A percentile compares a stretch with the other conserved stretches of the same genome.
Evolutionary conservation across 225 moss, liverwort and hornwort species (phyloP).

Genomic region (Anthoceros angustus): DNA sequence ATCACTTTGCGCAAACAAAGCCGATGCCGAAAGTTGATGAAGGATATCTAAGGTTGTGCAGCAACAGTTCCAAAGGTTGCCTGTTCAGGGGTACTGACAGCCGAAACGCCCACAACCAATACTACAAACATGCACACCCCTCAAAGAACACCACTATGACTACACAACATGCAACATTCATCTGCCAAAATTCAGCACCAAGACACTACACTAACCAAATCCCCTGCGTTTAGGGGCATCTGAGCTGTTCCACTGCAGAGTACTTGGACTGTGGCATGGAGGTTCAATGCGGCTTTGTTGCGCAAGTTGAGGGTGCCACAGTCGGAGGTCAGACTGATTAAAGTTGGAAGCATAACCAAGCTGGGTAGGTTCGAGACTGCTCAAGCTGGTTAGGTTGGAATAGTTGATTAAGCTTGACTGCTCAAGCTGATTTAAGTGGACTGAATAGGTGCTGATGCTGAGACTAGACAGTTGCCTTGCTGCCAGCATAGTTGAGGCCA

Average conservation of each 20-base stretch:
- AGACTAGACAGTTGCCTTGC: slow-evolving; percentile 50
- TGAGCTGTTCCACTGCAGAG: background rate
- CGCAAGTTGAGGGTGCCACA: slow-evolving; percentile 46
- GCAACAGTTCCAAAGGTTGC: slow-evolving; percentile 36
- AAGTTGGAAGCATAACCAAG: slow-evolving; percentile 37
- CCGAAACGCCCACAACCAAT: slow-evolving; percentile 8
- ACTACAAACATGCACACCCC: background rate
- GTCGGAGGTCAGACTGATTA: slow-evolving; percentile 29
- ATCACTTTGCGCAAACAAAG: slow-evolving; percentile 18
- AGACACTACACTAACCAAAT: background rate
- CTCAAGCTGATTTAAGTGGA: slow-evolving; percentile 52
- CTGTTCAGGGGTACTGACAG: slow-evolving; percentile 24
- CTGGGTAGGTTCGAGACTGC: slow-evolving; percentile 12
- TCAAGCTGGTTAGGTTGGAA: slow-evolving; percentile 11
- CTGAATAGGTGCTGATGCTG: slow-evolving; percentile 47
- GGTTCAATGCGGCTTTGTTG: slow-evolving; percentile 26
- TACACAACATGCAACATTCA: background rate
- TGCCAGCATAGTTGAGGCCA: slow-evolving; percentile 49
- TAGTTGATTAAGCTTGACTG: slow-evolving; percentile 16
- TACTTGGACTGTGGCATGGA: slow-evolving; percentile 28
- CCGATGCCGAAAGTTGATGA: slow-evolving; percentile 26
- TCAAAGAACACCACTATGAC: background rate
- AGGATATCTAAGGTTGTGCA: slow-evolving; percentile 23
- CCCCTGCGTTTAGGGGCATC: background rate
- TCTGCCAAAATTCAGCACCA: background rate